These are phyloP conservation scores for Suhomyces sp. DNA, from an alignment of 805 yeast species.

Conservation along the genomic window DNA sequence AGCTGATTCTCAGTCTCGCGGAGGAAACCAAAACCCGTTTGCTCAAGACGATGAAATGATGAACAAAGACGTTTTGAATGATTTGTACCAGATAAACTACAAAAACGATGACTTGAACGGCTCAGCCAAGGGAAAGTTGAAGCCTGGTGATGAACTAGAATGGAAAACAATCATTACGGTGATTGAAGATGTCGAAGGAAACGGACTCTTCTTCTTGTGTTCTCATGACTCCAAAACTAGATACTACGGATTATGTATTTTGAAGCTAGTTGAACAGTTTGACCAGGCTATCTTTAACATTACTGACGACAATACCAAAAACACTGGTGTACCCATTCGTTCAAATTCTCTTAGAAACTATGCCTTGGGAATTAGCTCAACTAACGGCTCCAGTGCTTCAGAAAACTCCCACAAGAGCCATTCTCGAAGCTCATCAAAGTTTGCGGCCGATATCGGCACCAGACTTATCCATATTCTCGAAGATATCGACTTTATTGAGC, in stretches of 20 bases:
- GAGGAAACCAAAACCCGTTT: conserved; percentile 27
- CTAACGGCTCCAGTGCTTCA: background rate
- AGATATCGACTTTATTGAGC: conserved; percentile 59
- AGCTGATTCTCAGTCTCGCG: background rate
- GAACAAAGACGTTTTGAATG: conserved; percentile 39
- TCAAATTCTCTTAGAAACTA: background rate
- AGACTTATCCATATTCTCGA: conserved; percentile 76
- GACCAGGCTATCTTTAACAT: conserved; percentile 73
- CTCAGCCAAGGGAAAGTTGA: conserved; percentile 12
- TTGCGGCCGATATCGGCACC: conserved; percentile 76
- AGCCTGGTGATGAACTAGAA: conserved; percentile 60
- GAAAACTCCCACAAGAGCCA: conserved; percentile 25
- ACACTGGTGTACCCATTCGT: background rate
- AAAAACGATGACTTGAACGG: conserved; percentile 33
- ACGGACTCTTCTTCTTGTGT: conserved; percentile 86
- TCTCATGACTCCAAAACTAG: conserved; percentile 80
- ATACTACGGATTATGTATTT: conserved; percentile 68
- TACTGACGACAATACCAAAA: conserved; percentile 20
- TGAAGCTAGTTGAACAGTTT: conserved; percentile 78
- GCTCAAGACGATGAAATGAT: conserved; percentile 35
- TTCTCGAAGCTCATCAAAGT: conserved; percentile 61
- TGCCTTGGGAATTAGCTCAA: background rate
- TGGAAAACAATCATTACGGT: conserved; percentile 78
- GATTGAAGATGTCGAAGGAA: conserved; percentile 94
- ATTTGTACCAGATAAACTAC: conserved; percentile 44